Evolutionary conservation across 768 basidiomycete species (phyloP).

Genomic region (Russula sp.): DNA sequence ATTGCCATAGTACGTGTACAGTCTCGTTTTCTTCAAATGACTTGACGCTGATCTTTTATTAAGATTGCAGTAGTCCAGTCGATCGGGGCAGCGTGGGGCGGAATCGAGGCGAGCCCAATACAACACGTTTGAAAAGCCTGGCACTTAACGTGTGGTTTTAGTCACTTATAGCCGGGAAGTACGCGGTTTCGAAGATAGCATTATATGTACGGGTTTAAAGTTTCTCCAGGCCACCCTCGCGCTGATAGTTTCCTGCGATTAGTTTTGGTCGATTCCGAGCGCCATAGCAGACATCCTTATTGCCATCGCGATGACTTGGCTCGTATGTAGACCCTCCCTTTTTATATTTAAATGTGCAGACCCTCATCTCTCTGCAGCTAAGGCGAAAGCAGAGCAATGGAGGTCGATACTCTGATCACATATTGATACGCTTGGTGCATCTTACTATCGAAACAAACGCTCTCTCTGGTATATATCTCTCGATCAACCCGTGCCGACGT

Average conservation of each 20-base stretch:
- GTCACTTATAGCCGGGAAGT: neutral
- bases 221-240: neutral
- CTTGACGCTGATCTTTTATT: neutral
- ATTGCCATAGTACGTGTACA: neutral
- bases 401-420: neutral
- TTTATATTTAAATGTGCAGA: neutral
- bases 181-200: neutral
- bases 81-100: conserved; percentile 5
- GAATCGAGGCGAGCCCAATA: neutral
- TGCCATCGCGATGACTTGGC: conserved; percentile 3
- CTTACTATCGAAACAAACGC: conserved; percentile 26
- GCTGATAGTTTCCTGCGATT: neutral
- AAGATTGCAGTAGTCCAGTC: neutral
- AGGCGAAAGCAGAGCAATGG: neutral
- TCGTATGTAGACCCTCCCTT: neutral
- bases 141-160: neutral
- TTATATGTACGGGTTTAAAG: neutral
- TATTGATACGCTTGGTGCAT: conserved; percentile 23
- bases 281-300: conserved; percentile 13
- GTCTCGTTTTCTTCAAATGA: neutral
- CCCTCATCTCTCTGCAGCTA: neutral
- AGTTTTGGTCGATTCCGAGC: conserved; percentile 10
- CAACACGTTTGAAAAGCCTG: neutral
- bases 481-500: neutral
- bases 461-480: conserved; percentile 15